phyloP scores from a whole-genome alignment of 495 filamentous ascomycete genomes.

The Hypoxylon rickii region DNA sequence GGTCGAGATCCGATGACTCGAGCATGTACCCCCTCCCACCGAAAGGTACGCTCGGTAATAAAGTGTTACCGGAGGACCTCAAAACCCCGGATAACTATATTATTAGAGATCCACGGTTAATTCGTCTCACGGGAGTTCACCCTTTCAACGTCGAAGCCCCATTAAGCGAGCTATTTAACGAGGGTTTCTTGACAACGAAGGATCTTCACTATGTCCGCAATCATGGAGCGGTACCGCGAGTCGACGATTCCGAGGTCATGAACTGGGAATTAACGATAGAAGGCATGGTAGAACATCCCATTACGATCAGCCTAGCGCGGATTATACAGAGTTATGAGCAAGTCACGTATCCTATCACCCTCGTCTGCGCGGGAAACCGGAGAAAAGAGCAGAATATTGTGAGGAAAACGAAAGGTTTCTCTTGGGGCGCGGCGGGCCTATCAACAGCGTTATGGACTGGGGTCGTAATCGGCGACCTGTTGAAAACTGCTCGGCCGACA shows the following conservation, averaged over 20 bases:
- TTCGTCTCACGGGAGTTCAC: conserved; percentile 87
- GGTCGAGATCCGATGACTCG: conserved; percentile 1
- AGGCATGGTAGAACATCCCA: conserved; percentile 79
- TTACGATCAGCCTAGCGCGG: conserved; percentile 74
- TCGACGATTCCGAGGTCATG: conserved; percentile 71
- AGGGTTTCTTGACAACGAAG: conserved; percentile 89
- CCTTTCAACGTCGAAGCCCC: conserved; percentile 95
- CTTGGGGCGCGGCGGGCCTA: conserved; percentile 89
- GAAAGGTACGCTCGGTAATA: conserved; percentile 60
- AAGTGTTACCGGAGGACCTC: conserved; percentile 73
- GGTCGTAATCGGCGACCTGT: conserved; percentile 72
- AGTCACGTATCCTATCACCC: conserved; percentile 83
- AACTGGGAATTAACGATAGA: conserved; percentile 88
- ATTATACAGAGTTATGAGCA: conserved; percentile 79
- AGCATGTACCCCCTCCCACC: conserved; percentile 69
- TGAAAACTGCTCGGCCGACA: conserved; percentile 69
- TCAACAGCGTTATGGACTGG: conserved; percentile 93
- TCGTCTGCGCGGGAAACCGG: conserved; percentile 93
- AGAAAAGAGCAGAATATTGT: conserved; percentile 94
- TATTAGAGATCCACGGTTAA: conserved; percentile 82
- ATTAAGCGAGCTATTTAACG: conserved; percentile 76
- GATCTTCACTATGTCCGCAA: conserved; percentile 97
- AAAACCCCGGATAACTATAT: conserved; percentile 87
- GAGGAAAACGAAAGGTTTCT: conserved; percentile 92
- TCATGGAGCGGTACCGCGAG: conserved; percentile 83